Evolutionary conservation across 179 eudicot genomes (phyloP), one percentile per base, ranked within the genome.

Genomic region (Beta lomatogona): DNA sequence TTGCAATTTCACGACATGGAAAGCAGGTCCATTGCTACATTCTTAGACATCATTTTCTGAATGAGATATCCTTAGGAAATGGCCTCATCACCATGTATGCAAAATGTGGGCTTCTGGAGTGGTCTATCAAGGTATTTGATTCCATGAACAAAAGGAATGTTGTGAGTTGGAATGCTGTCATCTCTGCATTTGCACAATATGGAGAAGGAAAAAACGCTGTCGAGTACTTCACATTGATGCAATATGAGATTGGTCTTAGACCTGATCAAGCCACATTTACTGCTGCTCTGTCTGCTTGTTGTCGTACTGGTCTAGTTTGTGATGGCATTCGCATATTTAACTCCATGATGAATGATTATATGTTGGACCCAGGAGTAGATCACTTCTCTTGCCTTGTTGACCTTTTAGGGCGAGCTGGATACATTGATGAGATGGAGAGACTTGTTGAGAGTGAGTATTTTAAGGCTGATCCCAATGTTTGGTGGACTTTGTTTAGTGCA

Each of bases 261-360:
- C 97, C 98, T 66, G 97, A 94, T 85, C 80, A 84, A 55, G 91
- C 90, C 46, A 93, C 93, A 10, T 89, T 91, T 76, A 92, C 93
- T 45, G 87, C 90, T 28, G 89, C 91, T 71, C 90, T 93, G 19
- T 88, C 96, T 71, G 98, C 97, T 86, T 93, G 96, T 77, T 92
- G 96, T 73, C 98, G 89, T 84, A 77, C 97, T 16, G 97, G 97
- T 77, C 82, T 94, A 76, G 87, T 93, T 12, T 79, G 80, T 72
- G 92, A 93, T 2, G 98, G 94, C 14, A 79, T 87, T 71, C 65
- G 75, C 14, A 85, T 91, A 79, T 94, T 94, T 78, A 88, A 88
- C 74, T 81, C 88, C 28, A 88, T 93, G 93, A 89, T 89, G 25
- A 84, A 85, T 60, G 79, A 78, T 50, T 89, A 86, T 66, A 88